Conservation (phyloP, 441 rosid species). For the Pelargonium cotyledonis region DNA sequence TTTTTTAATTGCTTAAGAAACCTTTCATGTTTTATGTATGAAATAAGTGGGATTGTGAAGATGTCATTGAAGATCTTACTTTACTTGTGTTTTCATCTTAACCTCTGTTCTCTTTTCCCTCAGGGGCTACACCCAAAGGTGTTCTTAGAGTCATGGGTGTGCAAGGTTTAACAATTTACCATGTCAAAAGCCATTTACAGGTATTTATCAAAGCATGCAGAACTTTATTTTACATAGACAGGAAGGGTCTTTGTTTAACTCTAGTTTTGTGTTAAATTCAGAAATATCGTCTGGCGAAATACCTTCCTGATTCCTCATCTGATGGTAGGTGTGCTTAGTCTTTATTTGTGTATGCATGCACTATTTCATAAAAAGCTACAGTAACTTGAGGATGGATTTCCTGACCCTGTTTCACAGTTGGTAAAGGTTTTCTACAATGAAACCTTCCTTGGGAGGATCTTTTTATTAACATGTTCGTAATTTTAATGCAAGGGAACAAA, state of each 20-base stretch:
- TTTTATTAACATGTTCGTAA: conserved; percentile 18
- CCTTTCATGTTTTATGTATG: neutral
- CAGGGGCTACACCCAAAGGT: conserved; percentile 99
- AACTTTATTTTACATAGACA: conserved; percentile 2
- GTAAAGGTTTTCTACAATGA: neutral
- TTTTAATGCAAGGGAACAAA: conserved; percentile 59
- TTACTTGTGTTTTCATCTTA: neutral
- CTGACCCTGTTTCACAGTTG: neutral
- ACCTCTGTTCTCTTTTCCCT: conserved; percentile 10
- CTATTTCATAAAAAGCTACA: neutral
- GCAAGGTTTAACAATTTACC: conserved; percentile 93
- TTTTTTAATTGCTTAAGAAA: neutral
- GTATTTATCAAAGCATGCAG: conserved; percentile 25
- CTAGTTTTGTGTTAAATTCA: conserved; percentile 30
- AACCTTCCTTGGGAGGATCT: conserved; percentile 5
- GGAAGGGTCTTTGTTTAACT: conserved; percentile 11
- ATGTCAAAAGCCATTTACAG: conserved; percentile 98
- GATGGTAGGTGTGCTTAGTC: conserved; percentile 53
- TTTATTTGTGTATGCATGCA: conserved; percentile 11
- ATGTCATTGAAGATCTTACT: neutral
- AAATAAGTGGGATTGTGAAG: neutral
- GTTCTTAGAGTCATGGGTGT: conserved; percentile 99
- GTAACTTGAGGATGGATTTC: neutral
- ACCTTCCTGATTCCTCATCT: conserved; percentile 86
- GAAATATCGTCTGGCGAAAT: conserved; percentile 98